Evolutionary conservation across 495 filamentous ascomycete species (phyloP).

Genomic region (Penicillium flavigenum): DNA sequence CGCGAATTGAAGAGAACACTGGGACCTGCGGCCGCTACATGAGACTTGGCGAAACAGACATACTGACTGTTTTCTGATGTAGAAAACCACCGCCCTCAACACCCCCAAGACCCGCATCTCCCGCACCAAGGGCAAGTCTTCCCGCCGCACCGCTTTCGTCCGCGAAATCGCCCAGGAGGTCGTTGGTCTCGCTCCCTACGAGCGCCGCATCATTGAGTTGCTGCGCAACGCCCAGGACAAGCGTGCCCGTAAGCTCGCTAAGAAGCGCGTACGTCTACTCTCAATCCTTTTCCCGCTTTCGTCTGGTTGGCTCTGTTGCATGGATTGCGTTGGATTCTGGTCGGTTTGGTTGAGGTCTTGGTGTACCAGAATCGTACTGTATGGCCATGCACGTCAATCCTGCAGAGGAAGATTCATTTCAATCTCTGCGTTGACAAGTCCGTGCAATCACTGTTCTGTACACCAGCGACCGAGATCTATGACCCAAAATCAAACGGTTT

Average conservation of each 20-base stretch:
- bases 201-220: slow-evolving; percentile 97
- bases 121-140: slow-evolving; percentile 85
- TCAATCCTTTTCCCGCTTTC: background rate
- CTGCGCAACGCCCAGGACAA: slow-evolving; percentile 99
- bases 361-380: background rate
- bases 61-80: slow-evolving; percentile 43
- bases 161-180: slow-evolving; percentile 95
- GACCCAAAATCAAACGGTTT: background rate
- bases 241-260: slow-evolving; percentile 97
- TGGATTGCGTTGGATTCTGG: slow-evolving; percentile 9
- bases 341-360: background rate
- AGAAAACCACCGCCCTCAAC: slow-evolving; percentile 87
- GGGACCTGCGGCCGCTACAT: slow-evolving; percentile 1
- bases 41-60: slow-evolving; percentile 2
- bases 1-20: slow-evolving; percentile 3
- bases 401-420: background rate
- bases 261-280: slow-evolving; percentile 79
- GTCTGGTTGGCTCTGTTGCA: background rate
- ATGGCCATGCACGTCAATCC: background rate
- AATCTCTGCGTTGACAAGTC: background rate
- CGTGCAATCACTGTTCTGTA: background rate
- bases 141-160: slow-evolving; percentile 91
- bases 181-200: slow-evolving; percentile 86
- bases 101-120: slow-evolving; percentile 83
- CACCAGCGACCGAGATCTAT: background rate